phyloP scores from a whole-genome alignment of 305 asterid genomes.

The Fraxinus baroniana region DNA sequence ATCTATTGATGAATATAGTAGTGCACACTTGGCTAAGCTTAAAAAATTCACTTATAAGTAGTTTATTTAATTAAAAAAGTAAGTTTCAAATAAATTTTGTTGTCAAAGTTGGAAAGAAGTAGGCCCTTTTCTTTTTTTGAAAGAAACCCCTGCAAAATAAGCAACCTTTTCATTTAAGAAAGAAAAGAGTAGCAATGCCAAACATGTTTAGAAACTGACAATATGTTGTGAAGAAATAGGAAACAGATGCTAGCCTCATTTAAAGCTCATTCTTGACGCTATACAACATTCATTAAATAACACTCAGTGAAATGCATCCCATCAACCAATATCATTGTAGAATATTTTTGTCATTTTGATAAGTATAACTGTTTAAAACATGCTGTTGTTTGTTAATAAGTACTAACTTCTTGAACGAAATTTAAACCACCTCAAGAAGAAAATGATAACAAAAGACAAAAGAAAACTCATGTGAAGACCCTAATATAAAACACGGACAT shows the following conservation, averaged over 20 bases:
- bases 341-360: neutral
- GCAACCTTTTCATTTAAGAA: neutral
- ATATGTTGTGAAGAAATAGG: neutral
- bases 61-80: neutral
- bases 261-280: neutral
- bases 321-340: neutral
- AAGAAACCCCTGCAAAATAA: neutral
- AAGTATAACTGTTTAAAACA: neutral
- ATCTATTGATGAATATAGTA: neutral
- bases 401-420: neutral
- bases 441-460: neutral
- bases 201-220: neutral
- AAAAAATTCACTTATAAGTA: neutral
- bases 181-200: neutral
- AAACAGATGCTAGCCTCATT: neutral
- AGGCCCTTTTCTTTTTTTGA: neutral
- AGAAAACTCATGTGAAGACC: neutral
- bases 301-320: neutral
- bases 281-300: neutral
- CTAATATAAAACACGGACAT: neutral
- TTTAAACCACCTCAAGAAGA: neutral
- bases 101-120: constrained; percentile 2
- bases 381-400: neutral
- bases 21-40: neutral
- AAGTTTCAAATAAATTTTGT: neutral